A percentile compares a stretch with the other conserved stretches of the same genome.
Evolutionary conservation across 257 asterid species (phyloP).

Genomic region (Asclepias syriaca): DNA sequence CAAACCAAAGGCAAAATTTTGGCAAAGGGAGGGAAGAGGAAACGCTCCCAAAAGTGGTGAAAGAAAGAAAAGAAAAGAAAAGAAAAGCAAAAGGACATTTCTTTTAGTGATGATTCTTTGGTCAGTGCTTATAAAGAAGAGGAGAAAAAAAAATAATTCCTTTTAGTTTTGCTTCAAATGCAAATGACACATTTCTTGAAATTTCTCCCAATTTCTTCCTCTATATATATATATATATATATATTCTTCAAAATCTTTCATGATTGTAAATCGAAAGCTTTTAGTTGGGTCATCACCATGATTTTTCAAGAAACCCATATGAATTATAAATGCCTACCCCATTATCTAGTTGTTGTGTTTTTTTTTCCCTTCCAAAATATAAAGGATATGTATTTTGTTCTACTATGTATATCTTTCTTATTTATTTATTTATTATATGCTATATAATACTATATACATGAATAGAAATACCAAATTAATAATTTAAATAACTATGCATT

Average conservation of each 20-base stretch:
- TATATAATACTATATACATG: no score
- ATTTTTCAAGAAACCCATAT: slow-evolving; percentile 7
- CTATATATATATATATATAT: no score
- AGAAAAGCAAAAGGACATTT: slow-evolving; percentile 20
- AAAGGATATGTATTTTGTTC: not conserved
- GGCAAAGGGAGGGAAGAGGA: not conserved
- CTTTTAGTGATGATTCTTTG: slow-evolving; percentile 29
- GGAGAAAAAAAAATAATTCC: not conserved
- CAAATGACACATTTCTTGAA: slow-evolving; percentile 7
- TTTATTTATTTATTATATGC: no score
- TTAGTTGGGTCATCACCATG: slow-evolving; percentile 4
- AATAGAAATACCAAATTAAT: no score
- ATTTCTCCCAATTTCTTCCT: slow-evolving; percentile 5
- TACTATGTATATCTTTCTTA: no score
- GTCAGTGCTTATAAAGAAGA: slow-evolving; percentile 9
- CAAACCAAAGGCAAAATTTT: slow-evolving; percentile 6
- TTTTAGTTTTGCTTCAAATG: slow-evolving; percentile 22
- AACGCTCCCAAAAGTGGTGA: slow-evolving; percentile 36
- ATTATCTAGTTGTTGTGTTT: slow-evolving; percentile 10
- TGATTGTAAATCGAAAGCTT: slow-evolving; percentile 4
- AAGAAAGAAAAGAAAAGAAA: slow-evolving; percentile 16
- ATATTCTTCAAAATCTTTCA: slow-evolving; percentile 1
- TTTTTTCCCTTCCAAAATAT: not conserved
- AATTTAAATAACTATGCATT: no score
- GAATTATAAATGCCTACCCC: slow-evolving; percentile 9